Percentiles rank a stretch among this genome's conserved stretches.
phyloP scores from a whole-genome alignment of 371 early-diverging fungal species.

The Syncephalis plumigaleata region DNA sequence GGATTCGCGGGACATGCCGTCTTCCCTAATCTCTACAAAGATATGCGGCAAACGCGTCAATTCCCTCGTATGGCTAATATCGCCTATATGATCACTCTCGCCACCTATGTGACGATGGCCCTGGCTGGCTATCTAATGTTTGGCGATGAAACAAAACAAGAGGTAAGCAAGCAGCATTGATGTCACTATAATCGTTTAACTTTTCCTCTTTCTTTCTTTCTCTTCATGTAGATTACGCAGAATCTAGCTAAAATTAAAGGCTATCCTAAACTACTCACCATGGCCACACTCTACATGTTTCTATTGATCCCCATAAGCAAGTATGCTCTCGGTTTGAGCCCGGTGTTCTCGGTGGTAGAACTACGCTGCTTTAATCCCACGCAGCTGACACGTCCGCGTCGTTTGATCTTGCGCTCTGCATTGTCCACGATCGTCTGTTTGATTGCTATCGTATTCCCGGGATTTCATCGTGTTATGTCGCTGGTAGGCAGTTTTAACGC shows the following conservation, averaged over 20 bases:
- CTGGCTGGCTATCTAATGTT: constrained; percentile 59
- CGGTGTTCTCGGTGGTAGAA: constrained; percentile 33
- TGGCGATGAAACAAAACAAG: constrained; percentile 39
- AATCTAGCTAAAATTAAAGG: constrained; percentile 36
- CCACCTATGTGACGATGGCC: constrained; percentile 27
- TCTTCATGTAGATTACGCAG: constrained; percentile 33
- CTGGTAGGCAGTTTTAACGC: constrained; percentile 45
- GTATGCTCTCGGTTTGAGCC: constrained; percentile 38
- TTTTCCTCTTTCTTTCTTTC: too few relatives aligned
- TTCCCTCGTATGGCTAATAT: constrained; percentile 33
- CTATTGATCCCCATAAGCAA: constrained; percentile 54
- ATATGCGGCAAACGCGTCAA: constrained; percentile 29
- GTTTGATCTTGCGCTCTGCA: constrained; percentile 8
- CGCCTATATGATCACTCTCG: constrained; percentile 23
- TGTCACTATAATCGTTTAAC: too few relatives aligned
- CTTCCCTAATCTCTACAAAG: constrained; percentile 42
- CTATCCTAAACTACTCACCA: constrained; percentile 30
- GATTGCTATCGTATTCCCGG: constrained; percentile 31
- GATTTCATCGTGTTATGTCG: constrained; percentile 47
- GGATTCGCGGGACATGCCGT: constrained; percentile 44
- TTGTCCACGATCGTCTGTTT: constrained; percentile 21
- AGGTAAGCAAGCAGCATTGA: constrained; percentile 17
- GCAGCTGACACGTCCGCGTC: constrained; percentile 9
- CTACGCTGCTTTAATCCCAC: constrained; percentile 6
- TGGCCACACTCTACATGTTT: constrained; percentile 34